Base-by-base conservation (phyloP, 495 filamentous ascomycete species). In the Hypoxylon lienhwacheense region DNA sequence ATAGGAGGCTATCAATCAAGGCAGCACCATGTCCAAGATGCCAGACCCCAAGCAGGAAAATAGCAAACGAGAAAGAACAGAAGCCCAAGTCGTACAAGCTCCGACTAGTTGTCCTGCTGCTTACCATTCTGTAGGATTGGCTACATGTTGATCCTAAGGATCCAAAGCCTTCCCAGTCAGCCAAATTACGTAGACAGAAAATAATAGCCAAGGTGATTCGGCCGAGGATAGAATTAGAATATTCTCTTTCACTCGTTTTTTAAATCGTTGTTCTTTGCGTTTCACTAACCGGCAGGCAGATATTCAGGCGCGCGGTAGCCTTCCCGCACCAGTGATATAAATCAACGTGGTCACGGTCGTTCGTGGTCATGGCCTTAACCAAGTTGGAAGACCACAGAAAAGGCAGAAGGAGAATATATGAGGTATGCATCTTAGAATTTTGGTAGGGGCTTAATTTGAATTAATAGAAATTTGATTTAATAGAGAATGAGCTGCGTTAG, bases 251-350 rank as follows among this genome's bases (percentile, higher is more conserved):
- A n/a, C 20, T n/a, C 36, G 16, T 20, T 25, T 24, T 41, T 11
- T 17, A 25, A 21, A 8, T 31, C 41, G 26, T 16, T 17, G 28
- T 6, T 35, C 33, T 15, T 31, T 34, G 24, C 37, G 37, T 49
- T 20, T 40, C 41, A 29, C 41, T 37, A 11, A 7, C 7, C 12
- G 7, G 28, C 2, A 50, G 45, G 49, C 29, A 43, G 19, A 35
- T 28, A 32, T 47, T 24, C 40, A 61, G 44, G 58, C 58, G 51
- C 58, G 57, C 51, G 57, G 57, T 35, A 55, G 47, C 40, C 29
- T 5, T 43, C 51, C 37, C 10, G 52, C 51, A 55, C 58, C 58
- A 61, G 58, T 61, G 51, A 61, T 47, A 61, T 50, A 12, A 37
- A 31, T 37, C 21, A 61, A 61, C 58, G 58, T 61, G 58, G 58